Conservation (phyloP, 2,329 filamentous ascomycete species). For the Simplicillium sp. region DNA sequence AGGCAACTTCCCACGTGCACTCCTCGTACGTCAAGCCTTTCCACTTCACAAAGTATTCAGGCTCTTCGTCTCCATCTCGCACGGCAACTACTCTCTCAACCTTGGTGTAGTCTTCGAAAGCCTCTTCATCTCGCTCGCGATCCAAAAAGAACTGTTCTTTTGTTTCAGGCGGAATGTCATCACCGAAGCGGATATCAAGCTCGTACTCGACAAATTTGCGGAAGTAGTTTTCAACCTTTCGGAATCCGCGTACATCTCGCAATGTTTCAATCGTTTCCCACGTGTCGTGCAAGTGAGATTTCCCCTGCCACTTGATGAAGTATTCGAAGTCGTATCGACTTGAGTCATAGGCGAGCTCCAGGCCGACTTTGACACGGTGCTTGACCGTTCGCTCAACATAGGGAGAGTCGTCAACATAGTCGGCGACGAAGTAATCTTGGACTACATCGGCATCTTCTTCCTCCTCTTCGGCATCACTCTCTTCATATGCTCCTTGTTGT, state of each 20-base stretch:
- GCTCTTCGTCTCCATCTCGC: constrained; percentile 68
- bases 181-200: constrained; percentile 64
- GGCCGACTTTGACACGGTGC: constrained; percentile 66
- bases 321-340: constrained; percentile 75
- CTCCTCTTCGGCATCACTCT: constrained; percentile 57
- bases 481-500: constrained; percentile 52
- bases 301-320: constrained; percentile 93
- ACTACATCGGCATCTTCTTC: constrained; percentile 47
- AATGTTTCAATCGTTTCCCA: constrained; percentile 80
- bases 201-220: constrained; percentile 74
- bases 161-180: constrained; percentile 72
- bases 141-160: constrained; percentile 94
- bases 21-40: constrained; percentile 87
- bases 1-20: constrained; percentile 84
- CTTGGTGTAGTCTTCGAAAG: constrained; percentile 79
- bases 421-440: constrained; percentile 59
- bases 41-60: constrained; percentile 95
- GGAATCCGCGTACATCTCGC: constrained; percentile 69
- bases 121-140: constrained; percentile 81
- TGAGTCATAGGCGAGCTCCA: constrained; percentile 47
- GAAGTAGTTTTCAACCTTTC: constrained; percentile 92
- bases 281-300: constrained; percentile 89
- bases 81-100: constrained; percentile 88
- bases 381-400: constrained; percentile 89
- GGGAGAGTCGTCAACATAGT: constrained; percentile 67